Evolutionary conservation across 2,329 filamentous ascomycete genomes (phyloP).

Genomic region (Penicillium hesseltinei): DNA sequence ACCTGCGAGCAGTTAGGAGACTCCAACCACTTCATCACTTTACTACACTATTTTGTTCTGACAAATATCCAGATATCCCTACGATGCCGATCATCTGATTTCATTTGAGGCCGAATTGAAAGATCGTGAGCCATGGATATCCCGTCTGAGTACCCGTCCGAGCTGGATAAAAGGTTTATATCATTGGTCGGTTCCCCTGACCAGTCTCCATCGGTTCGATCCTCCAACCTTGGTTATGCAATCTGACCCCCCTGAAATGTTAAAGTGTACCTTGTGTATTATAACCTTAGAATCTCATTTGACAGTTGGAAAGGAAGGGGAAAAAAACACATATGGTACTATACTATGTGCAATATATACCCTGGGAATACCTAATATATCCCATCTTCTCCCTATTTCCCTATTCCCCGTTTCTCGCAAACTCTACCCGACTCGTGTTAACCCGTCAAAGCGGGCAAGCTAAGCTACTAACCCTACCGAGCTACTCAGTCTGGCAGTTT

Average conservation of each 20-base stretch:
- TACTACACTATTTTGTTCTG: not conserved
- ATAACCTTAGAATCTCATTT: too few relatives aligned
- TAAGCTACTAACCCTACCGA: not conserved
- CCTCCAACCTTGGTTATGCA: not conserved
- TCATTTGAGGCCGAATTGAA: not conserved
- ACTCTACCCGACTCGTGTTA: not conserved
- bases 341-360: too few relatives aligned
- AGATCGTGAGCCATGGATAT: not conserved
- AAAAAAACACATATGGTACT: too few relatives aligned
- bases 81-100: not conserved
- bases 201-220: not conserved
- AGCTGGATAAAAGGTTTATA: not conserved
- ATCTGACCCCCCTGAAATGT: not conserved
- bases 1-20: slow-evolving; percentile 6
- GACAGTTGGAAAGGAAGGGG: too few relatives aligned
- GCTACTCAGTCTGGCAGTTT: slow-evolving; percentile 4
- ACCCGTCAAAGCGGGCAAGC: not conserved
- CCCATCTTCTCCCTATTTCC: not conserved
- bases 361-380: not conserved
- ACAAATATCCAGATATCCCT: not conserved
- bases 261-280: too few relatives aligned
- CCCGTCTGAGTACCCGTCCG: slow-evolving; percentile 1
- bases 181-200: not conserved
- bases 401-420: not conserved
- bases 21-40: not conserved